Evolutionary conservation across 257 asterid species (phyloP).

Genomic region (Ilex asprella): DNA sequence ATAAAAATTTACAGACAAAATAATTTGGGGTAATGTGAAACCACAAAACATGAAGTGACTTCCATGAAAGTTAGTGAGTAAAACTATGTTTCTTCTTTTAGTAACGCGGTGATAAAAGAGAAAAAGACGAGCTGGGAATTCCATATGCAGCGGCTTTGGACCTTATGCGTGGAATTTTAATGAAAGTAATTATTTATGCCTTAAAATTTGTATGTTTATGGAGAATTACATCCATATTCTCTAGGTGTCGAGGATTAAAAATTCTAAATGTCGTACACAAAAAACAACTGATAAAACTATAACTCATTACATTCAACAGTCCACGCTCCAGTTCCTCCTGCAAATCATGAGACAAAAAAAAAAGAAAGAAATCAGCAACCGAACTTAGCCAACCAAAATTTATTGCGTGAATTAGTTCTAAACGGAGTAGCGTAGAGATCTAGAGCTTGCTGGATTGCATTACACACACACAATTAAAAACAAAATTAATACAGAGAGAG

Average conservation of each 20-base stretch:
- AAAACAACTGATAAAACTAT: conserved; percentile 3
- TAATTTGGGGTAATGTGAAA: background rate
- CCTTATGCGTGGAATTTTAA: too few species aligned
- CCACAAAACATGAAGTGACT: background rate
- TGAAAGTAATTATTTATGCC: too few species aligned
- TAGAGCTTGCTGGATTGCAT: background rate
- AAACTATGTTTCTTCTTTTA: too few species aligned
- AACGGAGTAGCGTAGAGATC: too few species aligned
- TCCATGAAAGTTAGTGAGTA: background rate
- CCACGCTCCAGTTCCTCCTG: conserved; percentile 95
- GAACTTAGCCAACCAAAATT: too few species aligned
- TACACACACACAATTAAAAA: background rate
- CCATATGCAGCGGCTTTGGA: too few species aligned
- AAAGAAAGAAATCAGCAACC: background rate
- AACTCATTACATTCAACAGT: conserved; percentile 49
- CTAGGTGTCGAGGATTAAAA: background rate
- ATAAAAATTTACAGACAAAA: conserved; percentile 8
- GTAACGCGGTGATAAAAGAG: background rate
- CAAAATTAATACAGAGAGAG: background rate
- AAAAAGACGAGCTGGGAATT: background rate
- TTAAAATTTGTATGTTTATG: too few species aligned
- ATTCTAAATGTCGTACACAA: too few species aligned
- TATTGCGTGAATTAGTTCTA: too few species aligned
- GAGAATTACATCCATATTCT: too few species aligned
- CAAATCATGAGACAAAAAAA: conserved; percentile 12